Percentiles rank a stretch among this genome's conserved stretches.
Conservation (phyloP, 2,329 filamentous ascomycete genomes). For the Didymella sp. region DNA sequence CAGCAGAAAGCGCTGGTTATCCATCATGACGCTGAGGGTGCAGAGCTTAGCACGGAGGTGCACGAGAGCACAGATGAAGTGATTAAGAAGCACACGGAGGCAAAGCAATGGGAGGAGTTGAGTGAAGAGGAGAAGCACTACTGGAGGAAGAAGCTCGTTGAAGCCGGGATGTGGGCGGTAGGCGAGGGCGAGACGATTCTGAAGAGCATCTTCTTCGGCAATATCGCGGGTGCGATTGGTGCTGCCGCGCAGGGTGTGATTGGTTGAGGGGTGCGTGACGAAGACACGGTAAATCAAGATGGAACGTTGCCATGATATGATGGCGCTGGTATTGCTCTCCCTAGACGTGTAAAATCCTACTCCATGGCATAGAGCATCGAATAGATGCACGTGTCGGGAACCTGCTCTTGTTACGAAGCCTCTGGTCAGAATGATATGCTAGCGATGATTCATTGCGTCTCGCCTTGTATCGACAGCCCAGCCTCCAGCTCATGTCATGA, state of each 20-base stretch:
- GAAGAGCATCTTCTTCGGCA: constrained; percentile 77
- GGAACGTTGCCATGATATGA: not conserved
- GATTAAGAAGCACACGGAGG: constrained; percentile 52
- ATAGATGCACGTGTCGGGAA: not conserved
- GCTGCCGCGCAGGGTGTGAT: constrained; percentile 46
- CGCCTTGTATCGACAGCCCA: not conserved
- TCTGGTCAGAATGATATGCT: not conserved
- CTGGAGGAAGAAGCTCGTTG: constrained; percentile 73
- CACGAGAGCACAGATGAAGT: constrained; percentile 43
- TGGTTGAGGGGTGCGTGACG: constrained; percentile 19
- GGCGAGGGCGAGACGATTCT: constrained; percentile 79
- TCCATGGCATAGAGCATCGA: not conserved
- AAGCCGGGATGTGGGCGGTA: constrained; percentile 80
- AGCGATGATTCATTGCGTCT: not conserved
- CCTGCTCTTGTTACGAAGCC: not conserved
- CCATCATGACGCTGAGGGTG: constrained; percentile 46
- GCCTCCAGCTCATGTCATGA: not conserved
- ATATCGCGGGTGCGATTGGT: constrained; percentile 67
- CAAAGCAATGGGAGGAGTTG: constrained; percentile 75
- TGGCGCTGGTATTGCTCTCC: not conserved
- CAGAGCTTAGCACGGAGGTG: constrained; percentile 53
- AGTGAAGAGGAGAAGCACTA: constrained; percentile 65
- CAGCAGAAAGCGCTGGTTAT: constrained; percentile 53
- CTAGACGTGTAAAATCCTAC: constrained; percentile 13
- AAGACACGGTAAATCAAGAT: not conserved